Evolutionary conservation across 2,329 filamentous ascomycete genomes (phyloP), one percentile per base, ranked within the genome.

Genomic region (Volutella citrinella): DNA sequence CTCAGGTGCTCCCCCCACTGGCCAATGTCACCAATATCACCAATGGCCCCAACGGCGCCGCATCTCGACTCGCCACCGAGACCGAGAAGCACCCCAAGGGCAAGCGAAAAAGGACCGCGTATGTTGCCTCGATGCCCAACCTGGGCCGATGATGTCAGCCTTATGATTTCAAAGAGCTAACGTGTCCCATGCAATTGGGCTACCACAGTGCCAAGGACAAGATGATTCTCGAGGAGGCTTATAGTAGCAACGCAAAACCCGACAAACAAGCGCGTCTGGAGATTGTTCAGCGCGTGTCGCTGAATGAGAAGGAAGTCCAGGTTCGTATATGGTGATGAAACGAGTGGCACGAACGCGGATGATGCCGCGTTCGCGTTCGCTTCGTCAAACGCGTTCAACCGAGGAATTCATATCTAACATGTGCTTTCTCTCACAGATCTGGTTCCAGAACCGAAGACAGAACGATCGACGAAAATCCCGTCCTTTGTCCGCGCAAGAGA

Each of bases 301-400:
- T 97, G 45, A 91, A 87, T 48, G 90, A 96, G 68, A 96, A 95
- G 63, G 90, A 96, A 69, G 88, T 96, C 22, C 91, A 96, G 80
- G 91, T 95, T 68, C 63, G 82, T 63, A n/a, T n/a, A n/a, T n/a
- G n/a, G n/a, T n/a, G n/a, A n/a, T n/a, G n/a, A n/a, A n/a, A n/a
- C n/a, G n/a, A n/a, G n/a, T n/a, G n/a, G n/a, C n/a, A n/a, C n/a
- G n/a, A n/a, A n/a, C n/a, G n/a, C n/a, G n/a, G n/a, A n/a, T n/a
- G n/a, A n/a, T n/a, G n/a, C n/a, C n/a, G n/a, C n/a, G n/a, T n/a
- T n/a, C n/a, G n/a, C n/a, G n/a, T n/a, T n/a, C n/a, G n/a, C n/a
- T n/a, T n/a, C n/a, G n/a, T n/a, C n/a, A n/a, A n/a, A n/a, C n/a
- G n/a, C n/a, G n/a, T n/a, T n/a, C n/a, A n/a, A n/a, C n/a, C n/a